Base-by-base conservation (phyloP, 768 basidiomycete genomes). In the Peribolospora baueri region DNA sequence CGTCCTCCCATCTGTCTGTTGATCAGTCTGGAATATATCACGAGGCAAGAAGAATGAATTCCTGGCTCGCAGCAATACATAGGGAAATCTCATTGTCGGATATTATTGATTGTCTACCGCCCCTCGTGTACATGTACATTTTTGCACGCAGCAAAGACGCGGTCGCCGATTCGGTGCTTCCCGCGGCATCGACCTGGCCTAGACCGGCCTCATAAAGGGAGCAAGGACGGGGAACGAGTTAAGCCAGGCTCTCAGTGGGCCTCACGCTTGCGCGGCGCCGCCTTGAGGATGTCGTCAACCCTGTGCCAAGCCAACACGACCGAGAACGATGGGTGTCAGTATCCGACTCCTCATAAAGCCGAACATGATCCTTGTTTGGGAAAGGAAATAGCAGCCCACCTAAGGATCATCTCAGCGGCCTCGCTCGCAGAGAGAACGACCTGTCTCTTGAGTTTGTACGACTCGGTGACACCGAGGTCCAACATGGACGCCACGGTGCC, bases 321-420 rank as follows among this genome's bases (percentile, higher is more conserved):
- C 25, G 41, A 11, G 46, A 56, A 53, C 25, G 25, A 25, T 25
- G 25, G 25, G 55, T 14, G 42, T 8, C 8, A 52, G 43, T 9
- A 9, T 6, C 13, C 5, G 46, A 36, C 7, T 13, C 7, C 11
- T 51, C 10, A 8, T 51, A 7, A 37, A 51, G 37, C 11, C 37
- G 38, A 39, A 39, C n/a, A 39, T 38, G 7, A 51, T 25, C 25
- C 25, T 25, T 25, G 25, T 25, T 25, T 25, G 51, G 51, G 36
- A 51, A 43, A 6, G 2, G 7, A 7, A 13, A 67, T 38, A 6
- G 6, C 25, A 62, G 65, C 77, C 38, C 69, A 83, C 82, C 91
- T 76, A 59, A 98, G 76, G 61, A 98, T 95, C 91, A 97, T 97
- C 73, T 97, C 93, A 2, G 86, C 82, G 13, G 90, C 93, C 66